Percentiles rank a stretch among this genome's conserved stretches.
These are phyloP conservation scores for Vitellaria paradoxa DNA, from an alignment of 179 eudicot species.

Conservation along the genomic window DNA sequence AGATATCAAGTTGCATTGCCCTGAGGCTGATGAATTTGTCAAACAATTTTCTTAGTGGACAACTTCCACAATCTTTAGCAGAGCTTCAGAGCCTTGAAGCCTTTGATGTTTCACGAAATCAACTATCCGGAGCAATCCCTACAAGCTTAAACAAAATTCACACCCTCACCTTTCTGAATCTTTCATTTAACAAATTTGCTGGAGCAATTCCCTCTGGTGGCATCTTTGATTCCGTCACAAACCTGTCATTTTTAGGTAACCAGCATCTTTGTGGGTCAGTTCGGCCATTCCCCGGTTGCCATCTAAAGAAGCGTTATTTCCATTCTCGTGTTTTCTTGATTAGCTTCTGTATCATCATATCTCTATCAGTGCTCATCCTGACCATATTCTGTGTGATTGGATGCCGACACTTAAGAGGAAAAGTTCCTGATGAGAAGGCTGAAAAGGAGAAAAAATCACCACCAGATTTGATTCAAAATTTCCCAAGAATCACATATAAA, in stretches of 20 bases:
- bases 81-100: conserved; percentile 24
- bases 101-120: conserved; percentile 36
- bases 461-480: conserved; percentile 22
- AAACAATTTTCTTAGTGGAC: conserved; percentile 26
- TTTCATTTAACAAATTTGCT: conserved; percentile 31
- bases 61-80: conserved; percentile 31
- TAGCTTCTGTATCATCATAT: conserved; percentile 20
- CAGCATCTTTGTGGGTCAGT: conserved; percentile 26
- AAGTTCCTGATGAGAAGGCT: conserved; percentile 2
- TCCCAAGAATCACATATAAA: conserved; percentile 40
- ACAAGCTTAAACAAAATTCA: conserved; percentile 14
- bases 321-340: conserved; percentile 14
- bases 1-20: conserved; percentile 27
- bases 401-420: conserved; percentile 12
- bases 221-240: conserved; percentile 18
- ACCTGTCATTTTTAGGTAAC: conserved; percentile 29
- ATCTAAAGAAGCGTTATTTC: conserved; percentile 9
- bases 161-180: conserved; percentile 25
- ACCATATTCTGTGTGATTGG: conserved; percentile 27
- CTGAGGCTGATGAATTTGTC: conserved; percentile 30
- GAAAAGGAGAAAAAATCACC: conserved; percentile 11
- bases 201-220: conserved; percentile 36
- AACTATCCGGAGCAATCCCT: conserved; percentile 37
- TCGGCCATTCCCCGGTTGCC: conserved; percentile 29
- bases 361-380: conserved; percentile 9